These are phyloP conservation scores for Talaromyces sp. DNA, from an alignment of 2,329 filamentous ascomycete species.

Conservation along the genomic window DNA sequence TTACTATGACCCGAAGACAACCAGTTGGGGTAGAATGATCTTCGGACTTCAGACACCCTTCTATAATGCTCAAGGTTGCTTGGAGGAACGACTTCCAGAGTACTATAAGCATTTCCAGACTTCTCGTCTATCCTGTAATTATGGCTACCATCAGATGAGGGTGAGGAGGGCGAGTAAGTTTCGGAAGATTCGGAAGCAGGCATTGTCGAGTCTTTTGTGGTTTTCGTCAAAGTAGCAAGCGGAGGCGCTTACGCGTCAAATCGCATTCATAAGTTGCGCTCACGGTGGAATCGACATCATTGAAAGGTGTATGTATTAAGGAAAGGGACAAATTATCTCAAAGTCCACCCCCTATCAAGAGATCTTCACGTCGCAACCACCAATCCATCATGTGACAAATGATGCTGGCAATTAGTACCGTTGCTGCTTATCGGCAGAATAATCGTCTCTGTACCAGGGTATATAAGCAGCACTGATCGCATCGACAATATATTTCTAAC, in stretches of 20 bases:
- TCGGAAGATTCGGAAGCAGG: neutral
- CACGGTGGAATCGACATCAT: neutral
- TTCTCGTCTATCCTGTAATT: neutral
- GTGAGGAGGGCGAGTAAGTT: neutral
- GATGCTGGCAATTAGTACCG: too few relatives aligned
- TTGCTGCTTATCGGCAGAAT: neutral
- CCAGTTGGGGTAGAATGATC: neutral
- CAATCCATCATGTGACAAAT: neutral
- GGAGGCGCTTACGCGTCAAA: neutral
- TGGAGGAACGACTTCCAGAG: slow-evolving; percentile 10
- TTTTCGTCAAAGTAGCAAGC: too few relatives aligned
- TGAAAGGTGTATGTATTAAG: too few relatives aligned
- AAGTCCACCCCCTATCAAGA: neutral
- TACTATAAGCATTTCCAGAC: neutral
- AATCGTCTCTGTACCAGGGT: neutral
- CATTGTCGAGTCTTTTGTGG: neutral
- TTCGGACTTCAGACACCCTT: slow-evolving; percentile 3
- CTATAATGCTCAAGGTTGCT: slow-evolving; percentile 11
- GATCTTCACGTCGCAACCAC: neutral
- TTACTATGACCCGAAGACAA: neutral
- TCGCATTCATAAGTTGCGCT: neutral
- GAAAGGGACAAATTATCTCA: neutral
- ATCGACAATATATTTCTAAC: neutral
- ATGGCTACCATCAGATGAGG: neutral
- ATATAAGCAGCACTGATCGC: neutral